A percentile compares a stretch with the other conserved stretches of the same genome.
These are phyloP conservation scores for Thymus quinquecostatus DNA, from an alignment of 257 asterid species.

Conservation along the genomic window DNA sequence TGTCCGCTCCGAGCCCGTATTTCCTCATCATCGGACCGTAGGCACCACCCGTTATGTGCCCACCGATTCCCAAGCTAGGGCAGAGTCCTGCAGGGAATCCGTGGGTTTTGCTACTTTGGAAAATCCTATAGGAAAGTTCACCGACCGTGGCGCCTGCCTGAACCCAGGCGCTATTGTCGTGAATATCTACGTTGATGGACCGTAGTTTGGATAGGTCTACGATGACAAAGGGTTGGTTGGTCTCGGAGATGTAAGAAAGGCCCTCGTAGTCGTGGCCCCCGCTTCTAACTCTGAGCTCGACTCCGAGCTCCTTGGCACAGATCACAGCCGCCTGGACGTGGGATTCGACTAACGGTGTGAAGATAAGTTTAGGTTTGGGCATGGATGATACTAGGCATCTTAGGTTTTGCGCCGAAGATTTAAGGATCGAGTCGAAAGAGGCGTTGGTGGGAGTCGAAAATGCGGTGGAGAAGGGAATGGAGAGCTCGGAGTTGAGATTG, in stretches of 20 bases:
- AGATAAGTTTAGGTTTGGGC: slow-evolving; percentile 45
- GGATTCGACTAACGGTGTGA: slow-evolving; percentile 48
- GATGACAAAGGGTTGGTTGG: slow-evolving; percentile 37
- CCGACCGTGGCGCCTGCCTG: slow-evolving; percentile 52
- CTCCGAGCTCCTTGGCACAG: slow-evolving; percentile 31
- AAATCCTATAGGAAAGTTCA: slow-evolving; percentile 42
- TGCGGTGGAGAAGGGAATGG: slow-evolving; percentile 44
- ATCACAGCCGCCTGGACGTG: slow-evolving; percentile 46
- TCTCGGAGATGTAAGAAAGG: slow-evolving; percentile 38
- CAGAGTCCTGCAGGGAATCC: slow-evolving; percentile 59
- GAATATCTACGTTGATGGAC: slow-evolving; percentile 27
- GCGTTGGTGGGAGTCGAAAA: slow-evolving; percentile 42
- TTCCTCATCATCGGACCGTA: slow-evolving; percentile 67
- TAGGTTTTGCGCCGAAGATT: slow-evolving; percentile 48
- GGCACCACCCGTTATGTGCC: slow-evolving; percentile 67
- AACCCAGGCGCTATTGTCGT: slow-evolving; percentile 43
- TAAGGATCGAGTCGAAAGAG: slow-evolving; percentile 39
- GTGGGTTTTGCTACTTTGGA: slow-evolving; percentile 39
- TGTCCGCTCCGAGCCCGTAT: slow-evolving; percentile 62
- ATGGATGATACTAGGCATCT: slow-evolving; percentile 42
- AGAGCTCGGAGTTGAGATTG: slow-evolving; percentile 41
- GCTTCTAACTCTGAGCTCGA: slow-evolving; percentile 42
- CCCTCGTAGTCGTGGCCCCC: slow-evolving; percentile 54
- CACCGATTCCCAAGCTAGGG: slow-evolving; percentile 62
- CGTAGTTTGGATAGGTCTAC: slow-evolving; percentile 43